Evolutionary conservation across 2,329 filamentous ascomycete species (phyloP).

Genomic region (Aspergillus nomiae): DNA sequence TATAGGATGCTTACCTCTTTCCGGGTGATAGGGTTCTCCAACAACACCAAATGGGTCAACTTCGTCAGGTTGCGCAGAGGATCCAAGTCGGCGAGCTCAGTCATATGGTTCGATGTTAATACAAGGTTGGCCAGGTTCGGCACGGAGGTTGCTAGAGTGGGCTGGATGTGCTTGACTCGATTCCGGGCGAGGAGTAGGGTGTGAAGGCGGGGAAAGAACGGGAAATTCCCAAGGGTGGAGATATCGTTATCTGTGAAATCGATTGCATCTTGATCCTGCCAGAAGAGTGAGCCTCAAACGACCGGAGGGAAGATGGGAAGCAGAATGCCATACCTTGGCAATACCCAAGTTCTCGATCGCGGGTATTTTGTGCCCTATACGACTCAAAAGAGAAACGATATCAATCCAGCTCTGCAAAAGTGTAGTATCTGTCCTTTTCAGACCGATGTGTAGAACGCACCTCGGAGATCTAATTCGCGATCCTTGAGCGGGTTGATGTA

Average conservation of each 20-base stretch:
- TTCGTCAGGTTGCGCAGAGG: constrained; percentile 68
- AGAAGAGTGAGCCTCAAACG: background rate
- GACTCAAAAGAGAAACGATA: constrained; percentile 59
- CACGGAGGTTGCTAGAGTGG: constrained; percentile 70
- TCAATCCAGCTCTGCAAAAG: constrained; percentile 78
- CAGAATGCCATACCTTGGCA: constrained; percentile 69
- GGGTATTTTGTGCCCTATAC: constrained; percentile 94
- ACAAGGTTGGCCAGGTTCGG: constrained; percentile 82
- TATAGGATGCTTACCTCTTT: constrained; percentile 72
- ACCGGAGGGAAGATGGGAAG: background rate
- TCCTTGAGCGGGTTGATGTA: constrained; percentile 99
- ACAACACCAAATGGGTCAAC: constrained; percentile 77
- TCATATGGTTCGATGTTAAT: constrained; percentile 78
- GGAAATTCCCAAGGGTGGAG: constrained; percentile 85
- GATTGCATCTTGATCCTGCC: constrained; percentile 89
- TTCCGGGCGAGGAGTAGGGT: constrained; percentile 90
- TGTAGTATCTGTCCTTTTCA: constrained; percentile 98
- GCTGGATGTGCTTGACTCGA: constrained; percentile 79
- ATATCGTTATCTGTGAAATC: constrained; percentile 99
- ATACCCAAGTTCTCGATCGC: constrained; percentile 97
- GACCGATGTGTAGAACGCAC: constrained; percentile 64
- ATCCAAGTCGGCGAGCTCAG: constrained; percentile 85
- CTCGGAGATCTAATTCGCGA: constrained; percentile 98
- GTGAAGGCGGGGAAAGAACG: constrained; percentile 81
- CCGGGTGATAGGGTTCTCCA: constrained; percentile 86